Percentiles rank a stretch among this genome's conserved stretches.
Conservation (phyloP, 768 basidiomycete species). For the Tricholoma hemisulphureum region DNA sequence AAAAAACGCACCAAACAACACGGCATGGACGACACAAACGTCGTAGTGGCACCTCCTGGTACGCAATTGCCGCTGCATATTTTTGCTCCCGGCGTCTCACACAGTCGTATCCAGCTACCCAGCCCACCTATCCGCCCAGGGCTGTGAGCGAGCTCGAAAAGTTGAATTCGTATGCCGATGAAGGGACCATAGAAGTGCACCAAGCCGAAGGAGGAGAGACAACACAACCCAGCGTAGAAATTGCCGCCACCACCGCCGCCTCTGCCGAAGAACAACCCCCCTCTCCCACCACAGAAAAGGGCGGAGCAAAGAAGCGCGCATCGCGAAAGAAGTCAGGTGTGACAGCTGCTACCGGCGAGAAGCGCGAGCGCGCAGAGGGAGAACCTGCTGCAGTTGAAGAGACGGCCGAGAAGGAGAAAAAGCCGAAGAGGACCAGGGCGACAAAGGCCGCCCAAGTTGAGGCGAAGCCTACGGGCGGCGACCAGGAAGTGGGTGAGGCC, state of each 20-base stretch:
- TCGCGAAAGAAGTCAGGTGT: constrained; percentile 11
- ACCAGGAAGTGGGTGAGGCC: constrained; percentile 3
- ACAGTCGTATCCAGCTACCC: not conserved
- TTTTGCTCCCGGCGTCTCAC: not conserved
- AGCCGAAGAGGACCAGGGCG: constrained; percentile 24
- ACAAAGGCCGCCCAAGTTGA: constrained; percentile 1
- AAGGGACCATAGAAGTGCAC: not conserved
- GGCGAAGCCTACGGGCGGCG: constrained; percentile 3
- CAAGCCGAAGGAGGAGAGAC: not conserved
- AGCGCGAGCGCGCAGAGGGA: constrained; percentile 11
- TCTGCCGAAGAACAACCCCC: not conserved
- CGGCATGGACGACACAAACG: not conserved
- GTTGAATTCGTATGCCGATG: not conserved
- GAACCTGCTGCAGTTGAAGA: constrained; percentile 10
- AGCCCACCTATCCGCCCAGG: not conserved
- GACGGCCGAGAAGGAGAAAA: constrained; percentile 19
- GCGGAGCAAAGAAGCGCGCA: constrained; percentile 5
- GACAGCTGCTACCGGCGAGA: constrained; percentile 9
- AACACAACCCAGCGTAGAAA: not conserved
- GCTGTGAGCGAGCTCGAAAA: not conserved
- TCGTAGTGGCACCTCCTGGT: not conserved
- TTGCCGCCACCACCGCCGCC: not conserved
- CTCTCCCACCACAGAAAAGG: not conserved
- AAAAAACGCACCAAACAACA: not conserved
- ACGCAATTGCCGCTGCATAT: not conserved